phyloP scores from a whole-genome alignment of 192 early-diverging fungal species.

The Backusella australiensis region DNA sequence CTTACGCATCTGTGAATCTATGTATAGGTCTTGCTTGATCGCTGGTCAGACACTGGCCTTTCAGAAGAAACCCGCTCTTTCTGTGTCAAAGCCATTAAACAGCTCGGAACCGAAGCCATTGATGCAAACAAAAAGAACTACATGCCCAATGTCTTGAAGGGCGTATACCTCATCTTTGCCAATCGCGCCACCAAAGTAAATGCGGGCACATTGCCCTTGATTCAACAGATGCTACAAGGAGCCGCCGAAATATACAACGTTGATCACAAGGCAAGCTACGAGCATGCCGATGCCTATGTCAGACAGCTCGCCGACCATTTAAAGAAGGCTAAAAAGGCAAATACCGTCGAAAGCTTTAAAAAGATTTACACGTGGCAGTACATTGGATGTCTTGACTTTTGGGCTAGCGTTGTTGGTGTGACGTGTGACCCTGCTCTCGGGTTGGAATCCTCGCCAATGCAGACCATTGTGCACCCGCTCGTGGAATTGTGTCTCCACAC shows the following conservation, averaged over 20 bases:
- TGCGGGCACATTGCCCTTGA: slow-evolving; percentile 64
- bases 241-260: slow-evolving; percentile 83
- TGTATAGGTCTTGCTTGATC: slow-evolving; percentile 45
- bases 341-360: slow-evolving; percentile 83
- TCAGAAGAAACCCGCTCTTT: slow-evolving; percentile 62
- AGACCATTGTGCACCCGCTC: slow-evolving; percentile 75
- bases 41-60: slow-evolving; percentile 50
- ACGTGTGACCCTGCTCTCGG: slow-evolving; percentile 52
- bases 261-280: slow-evolving; percentile 76
- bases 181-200: slow-evolving; percentile 68
- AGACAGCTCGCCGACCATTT: slow-evolving; percentile 88
- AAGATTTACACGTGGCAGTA: slow-evolving; percentile 96
- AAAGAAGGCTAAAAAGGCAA: slow-evolving; percentile 78
- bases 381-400: slow-evolving; percentile 84
- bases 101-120: slow-evolving; percentile 29
- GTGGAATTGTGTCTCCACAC: slow-evolving; percentile 71
- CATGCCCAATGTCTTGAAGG: slow-evolving; percentile 57
- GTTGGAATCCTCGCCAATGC: slow-evolving; percentile 44
- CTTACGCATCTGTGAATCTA: background rate
- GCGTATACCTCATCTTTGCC: slow-evolving; percentile 79
- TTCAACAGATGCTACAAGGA: slow-evolving; percentile 89
- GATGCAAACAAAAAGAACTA: slow-evolving; percentile 13
- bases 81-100: slow-evolving; percentile 71
- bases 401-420: slow-evolving; percentile 75
- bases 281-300: slow-evolving; percentile 87